Base-by-base conservation (phyloP, 2,329 filamentous ascomycete species). In the Cladosporium phlei region DNA sequence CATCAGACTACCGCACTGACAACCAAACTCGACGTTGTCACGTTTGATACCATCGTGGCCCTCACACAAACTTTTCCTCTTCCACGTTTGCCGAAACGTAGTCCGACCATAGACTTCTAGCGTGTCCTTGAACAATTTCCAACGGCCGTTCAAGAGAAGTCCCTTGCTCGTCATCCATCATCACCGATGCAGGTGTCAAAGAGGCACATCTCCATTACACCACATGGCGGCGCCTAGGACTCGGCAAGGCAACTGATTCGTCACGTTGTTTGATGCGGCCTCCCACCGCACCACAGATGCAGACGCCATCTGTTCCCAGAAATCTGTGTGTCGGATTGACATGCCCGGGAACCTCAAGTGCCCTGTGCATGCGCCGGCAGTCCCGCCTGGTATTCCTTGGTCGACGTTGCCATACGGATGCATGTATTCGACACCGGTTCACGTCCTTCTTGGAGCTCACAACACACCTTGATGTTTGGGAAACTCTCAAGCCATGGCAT, bases 81-180 rank as follows among this genome's bases (percentile, higher is more conserved):
- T n/a, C n/a, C n/a, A 44, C 40, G 14, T 30, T n/a, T 25, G 32
- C 30, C 27, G 42, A 45, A 35, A 45, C 42, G 33, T 17, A 32
- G 30, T 33, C 21, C 32, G 32, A 45, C 32, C 32, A 45, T 10
- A 20, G 12, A 24, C 42, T 45, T 45, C 42, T 45, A 45, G 42
- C 42, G 42, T 32, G 42, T 45, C 42, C 42, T 37, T 32, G 9
- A 12, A 45, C 32, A 35, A 34, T 34, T 45, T 35, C 24, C 21
- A 37, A 27, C 42, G 42, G 30, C 42, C 19, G 39, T 33, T 20
- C 27, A n/a, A 42, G n/a, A n/a, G n/a, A n/a, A n/a, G 24, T 22
- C 40, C 40, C 22, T 44, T 44, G 29, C 24, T 37, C 21, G 42
- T 45, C 30, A 45, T 37, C 16, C 11, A 20, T 3, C 34, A 25